Evolutionary conservation across 805 yeast species (phyloP).

Genomic region (Trichomonascus vanleenenianus): DNA sequence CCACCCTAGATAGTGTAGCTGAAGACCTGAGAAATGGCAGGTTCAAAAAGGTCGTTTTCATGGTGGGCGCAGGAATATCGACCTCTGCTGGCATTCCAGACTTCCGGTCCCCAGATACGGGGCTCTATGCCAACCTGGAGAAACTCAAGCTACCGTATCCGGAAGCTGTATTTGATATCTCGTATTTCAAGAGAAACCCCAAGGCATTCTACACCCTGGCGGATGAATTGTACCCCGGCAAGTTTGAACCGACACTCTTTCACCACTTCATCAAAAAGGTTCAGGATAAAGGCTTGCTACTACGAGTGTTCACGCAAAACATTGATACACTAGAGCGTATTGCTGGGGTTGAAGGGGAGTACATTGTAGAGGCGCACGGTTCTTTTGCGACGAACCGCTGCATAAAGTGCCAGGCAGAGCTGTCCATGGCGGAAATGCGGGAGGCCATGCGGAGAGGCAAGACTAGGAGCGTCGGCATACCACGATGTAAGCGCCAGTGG

Average conservation of each 20-base stretch:
- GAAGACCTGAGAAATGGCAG: slow-evolving; percentile 11
- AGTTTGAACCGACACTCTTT: slow-evolving; percentile 73
- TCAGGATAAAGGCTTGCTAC: slow-evolving; percentile 53
- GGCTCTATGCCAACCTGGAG: slow-evolving; percentile 64
- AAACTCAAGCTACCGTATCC: slow-evolving; percentile 77
- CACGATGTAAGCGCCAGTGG: slow-evolving; percentile 37
- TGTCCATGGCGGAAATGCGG: slow-evolving; percentile 30
- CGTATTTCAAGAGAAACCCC: slow-evolving; percentile 67
- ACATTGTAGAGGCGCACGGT: slow-evolving; percentile 88
- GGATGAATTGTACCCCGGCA: slow-evolving; percentile 80
- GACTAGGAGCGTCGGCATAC: slow-evolving; percentile 18
- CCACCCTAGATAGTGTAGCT: slow-evolving; percentile 16
- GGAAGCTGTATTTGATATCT: slow-evolving; percentile 92
- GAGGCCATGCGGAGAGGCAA: slow-evolving; percentile 18
- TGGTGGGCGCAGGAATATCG: slow-evolving; percentile 88
- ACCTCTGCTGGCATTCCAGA: slow-evolving; percentile 95
- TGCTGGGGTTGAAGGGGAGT: slow-evolving; percentile 63
- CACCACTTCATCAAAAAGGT: slow-evolving; percentile 65
- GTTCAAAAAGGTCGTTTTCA: slow-evolving; percentile 25
- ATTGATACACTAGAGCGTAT: slow-evolving; percentile 85
- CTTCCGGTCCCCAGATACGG: slow-evolving; percentile 81
- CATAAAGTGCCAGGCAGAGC: slow-evolving; percentile 57
- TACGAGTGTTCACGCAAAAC: slow-evolving; percentile 82
- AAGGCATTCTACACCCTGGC: slow-evolving; percentile 81
- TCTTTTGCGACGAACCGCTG: slow-evolving; percentile 84